Percentiles rank a stretch among this genome's conserved stretches.
Conservation (phyloP, 2,329 filamentous ascomycete species). For the Diaporthe longicolla region DNA sequence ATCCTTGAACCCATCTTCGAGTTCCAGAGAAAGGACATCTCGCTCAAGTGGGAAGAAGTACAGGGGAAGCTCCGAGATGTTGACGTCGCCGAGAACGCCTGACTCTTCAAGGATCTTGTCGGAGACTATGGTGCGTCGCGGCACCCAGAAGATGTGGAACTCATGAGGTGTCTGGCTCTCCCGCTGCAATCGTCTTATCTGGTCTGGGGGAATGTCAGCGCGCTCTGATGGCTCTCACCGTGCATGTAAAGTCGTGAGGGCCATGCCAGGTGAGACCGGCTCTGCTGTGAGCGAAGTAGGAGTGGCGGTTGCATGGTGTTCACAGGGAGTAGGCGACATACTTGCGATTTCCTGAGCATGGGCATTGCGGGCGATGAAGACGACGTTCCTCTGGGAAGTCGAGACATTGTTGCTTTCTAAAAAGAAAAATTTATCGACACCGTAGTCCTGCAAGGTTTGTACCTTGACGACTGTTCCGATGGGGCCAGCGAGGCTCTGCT, state of each 20-base stretch:
- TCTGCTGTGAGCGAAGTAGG: slow-evolving; percentile 40
- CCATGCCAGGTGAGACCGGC: slow-evolving; percentile 58
- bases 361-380: slow-evolving; percentile 94
- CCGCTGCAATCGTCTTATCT: slow-evolving; percentile 90
- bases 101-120: slow-evolving; percentile 93
- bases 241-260: slow-evolving; percentile 49
- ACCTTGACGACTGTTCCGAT: slow-evolving; percentile 95
- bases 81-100: slow-evolving; percentile 93
- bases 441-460: slow-evolving; percentile 94
- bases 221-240: slow-evolving; percentile 66
- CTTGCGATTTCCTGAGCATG: slow-evolving; percentile 90
- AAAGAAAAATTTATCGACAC: slow-evolving; percentile 97
- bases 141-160: slow-evolving; percentile 97
- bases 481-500: slow-evolving; percentile 89
- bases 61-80: slow-evolving; percentile 86
- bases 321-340: slow-evolving; percentile 62
- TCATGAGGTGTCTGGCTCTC: slow-evolving; percentile 94
- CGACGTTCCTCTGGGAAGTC: slow-evolving; percentile 92
- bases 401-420: slow-evolving; percentile 97
- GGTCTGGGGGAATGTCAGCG: slow-evolving; percentile 78
- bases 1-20: slow-evolving; percentile 88
- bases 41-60: slow-evolving; percentile 93
- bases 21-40: slow-evolving; percentile 90
- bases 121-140: slow-evolving; percentile 90
- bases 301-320: not conserved